A percentile compares a stretch with the other conserved stretches of the same genome.
phyloP scores from a whole-genome alignment of 768 basidiomycete species.

The Pleurotus djamor region DNA sequence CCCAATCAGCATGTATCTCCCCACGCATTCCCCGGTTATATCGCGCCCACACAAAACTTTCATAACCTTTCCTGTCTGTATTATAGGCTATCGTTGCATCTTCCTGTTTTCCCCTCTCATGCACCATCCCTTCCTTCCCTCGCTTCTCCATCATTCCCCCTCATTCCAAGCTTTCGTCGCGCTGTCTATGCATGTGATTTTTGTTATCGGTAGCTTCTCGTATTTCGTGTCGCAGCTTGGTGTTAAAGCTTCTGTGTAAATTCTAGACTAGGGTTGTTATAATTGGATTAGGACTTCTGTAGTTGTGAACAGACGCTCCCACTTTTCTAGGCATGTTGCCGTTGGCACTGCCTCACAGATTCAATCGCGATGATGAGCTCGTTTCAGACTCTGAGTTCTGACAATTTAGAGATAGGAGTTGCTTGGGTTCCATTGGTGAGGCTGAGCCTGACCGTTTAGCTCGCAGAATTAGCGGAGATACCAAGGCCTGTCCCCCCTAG shows the following conservation, averaged over 20 bases:
- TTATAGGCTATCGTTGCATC: background rate
- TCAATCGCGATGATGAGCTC: too few relatives aligned
- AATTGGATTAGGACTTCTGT: background rate
- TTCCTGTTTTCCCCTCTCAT: background rate
- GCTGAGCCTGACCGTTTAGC: too few relatives aligned
- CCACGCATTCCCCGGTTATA: background rate
- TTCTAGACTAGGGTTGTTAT: constrained; percentile 4
- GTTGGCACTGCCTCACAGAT: too few relatives aligned
- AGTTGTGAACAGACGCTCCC: background rate
- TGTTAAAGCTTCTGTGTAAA: background rate
- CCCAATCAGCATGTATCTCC: background rate
- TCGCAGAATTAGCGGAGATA: too few relatives aligned
- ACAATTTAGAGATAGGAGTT: too few relatives aligned
- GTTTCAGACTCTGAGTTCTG: too few relatives aligned
- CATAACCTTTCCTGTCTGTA: background rate
- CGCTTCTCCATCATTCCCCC: background rate
- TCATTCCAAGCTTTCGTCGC: background rate
- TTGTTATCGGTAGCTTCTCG: constrained; percentile 1
- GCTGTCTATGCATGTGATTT: background rate
- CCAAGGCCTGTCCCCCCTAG: too few relatives aligned
- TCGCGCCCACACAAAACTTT: background rate
- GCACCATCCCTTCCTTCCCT: background rate
- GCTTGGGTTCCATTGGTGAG: too few relatives aligned
- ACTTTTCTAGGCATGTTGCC: too few relatives aligned
- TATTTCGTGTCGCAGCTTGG: background rate